Evolutionary conservation across 2,329 filamentous ascomycete species (phyloP).

Genomic region (Fusarium newnesense): DNA sequence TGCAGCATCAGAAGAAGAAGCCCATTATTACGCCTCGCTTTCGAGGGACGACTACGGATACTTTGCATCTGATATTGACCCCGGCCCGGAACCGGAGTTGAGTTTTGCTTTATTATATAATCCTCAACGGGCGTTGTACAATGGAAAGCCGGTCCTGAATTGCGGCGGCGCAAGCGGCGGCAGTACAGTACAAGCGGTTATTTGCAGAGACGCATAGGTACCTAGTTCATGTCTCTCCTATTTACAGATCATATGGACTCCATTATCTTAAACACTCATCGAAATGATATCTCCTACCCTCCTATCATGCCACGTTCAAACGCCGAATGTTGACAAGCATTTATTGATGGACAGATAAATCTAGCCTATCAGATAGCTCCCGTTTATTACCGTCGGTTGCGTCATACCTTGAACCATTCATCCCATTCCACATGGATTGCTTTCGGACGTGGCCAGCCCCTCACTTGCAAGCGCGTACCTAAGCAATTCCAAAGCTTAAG

Average conservation of each 20-base stretch:
- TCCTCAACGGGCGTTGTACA: background rate
- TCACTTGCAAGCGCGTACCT: conserved; percentile 12
- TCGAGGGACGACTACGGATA: background rate
- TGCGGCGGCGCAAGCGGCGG: conserved; percentile 11
- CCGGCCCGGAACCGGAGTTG: conserved; percentile 29
- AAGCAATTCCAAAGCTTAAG: conserved; percentile 19
- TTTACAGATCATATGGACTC: background rate
- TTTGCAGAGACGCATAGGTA: background rate
- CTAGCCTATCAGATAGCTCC: conserved; percentile 10
- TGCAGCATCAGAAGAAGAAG: background rate
- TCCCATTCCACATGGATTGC: conserved; percentile 24
- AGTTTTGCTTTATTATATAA: background rate
- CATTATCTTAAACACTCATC: too few relatives aligned
- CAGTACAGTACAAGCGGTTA: background rate
- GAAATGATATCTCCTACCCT: background rate
- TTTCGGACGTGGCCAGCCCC: conserved; percentile 27
- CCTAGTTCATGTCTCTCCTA: background rate
- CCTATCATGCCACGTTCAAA: background rate
- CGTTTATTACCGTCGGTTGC: conserved; percentile 17
- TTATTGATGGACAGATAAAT: background rate
- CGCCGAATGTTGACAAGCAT: background rate
- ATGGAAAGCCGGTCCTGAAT: conserved; percentile 8
- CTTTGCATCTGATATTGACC: background rate
- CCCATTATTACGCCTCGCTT: background rate
- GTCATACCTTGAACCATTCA: conserved; percentile 19